phyloP scores from a whole-genome alignment of 345 rosid genomes.

The Boechera retrofracta region DNA sequence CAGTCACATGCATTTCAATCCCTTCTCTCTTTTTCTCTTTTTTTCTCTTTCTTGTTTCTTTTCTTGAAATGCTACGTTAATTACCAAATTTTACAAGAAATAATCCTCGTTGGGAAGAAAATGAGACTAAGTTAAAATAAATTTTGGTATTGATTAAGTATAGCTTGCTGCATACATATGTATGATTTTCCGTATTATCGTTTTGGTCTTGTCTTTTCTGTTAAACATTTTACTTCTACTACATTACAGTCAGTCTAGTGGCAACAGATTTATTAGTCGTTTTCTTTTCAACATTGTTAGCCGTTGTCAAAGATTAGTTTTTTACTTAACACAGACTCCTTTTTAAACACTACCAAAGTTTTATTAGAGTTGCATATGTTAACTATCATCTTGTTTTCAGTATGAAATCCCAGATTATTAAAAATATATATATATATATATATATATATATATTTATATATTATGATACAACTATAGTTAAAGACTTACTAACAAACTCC shows the following conservation, averaged over 20 bases:
- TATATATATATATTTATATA: neutral
- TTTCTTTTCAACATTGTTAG: too few relatives aligned
- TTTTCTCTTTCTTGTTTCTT: neutral
- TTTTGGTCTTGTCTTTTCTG: neutral
- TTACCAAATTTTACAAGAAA: neutral
- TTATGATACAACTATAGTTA: neutral
- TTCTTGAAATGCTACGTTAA: conserved; percentile 3
- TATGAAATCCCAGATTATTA: neutral
- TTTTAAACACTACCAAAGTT: neutral
- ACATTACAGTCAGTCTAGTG: neutral
- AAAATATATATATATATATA: neutral
- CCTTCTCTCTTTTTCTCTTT: neutral
- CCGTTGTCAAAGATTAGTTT: neutral
- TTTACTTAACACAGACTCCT: neutral
- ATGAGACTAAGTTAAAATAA: neutral
- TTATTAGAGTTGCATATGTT: neutral
- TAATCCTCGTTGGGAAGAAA: neutral
- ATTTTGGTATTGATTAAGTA: neutral
- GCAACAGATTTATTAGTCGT: neutral
- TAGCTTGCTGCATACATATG: neutral
- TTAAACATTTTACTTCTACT: neutral
- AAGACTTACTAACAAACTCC: neutral
- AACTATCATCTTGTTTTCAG: neutral
- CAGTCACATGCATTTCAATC: conserved; percentile 37
- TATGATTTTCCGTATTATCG: neutral